Base-by-base conservation (phyloP, 257 asterid species). In the Haberlea rhodopensis region DNA sequence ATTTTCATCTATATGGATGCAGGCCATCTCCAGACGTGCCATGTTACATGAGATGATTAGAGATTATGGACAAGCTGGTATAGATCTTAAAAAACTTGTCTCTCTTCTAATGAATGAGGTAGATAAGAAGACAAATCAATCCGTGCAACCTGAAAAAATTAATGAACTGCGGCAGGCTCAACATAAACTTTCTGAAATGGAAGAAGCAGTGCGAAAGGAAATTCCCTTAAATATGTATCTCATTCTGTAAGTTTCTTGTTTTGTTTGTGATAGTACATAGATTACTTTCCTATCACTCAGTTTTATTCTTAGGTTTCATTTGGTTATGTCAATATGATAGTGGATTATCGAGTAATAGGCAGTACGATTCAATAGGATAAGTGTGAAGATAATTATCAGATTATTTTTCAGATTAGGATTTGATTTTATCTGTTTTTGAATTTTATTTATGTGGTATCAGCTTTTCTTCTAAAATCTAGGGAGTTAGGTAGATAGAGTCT, bases 11-110 rank as follows among this genome's bases (percentile, higher is more conserved):
- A 34, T 57, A 16, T 48, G 34, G 62, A 62, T 75, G 78, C 79
- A 92, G 97, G 97, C 99, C 57, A 78, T 89, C 65, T 86, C 97
- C 61, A 83, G 97, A 74, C 85, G 99, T 61, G 96, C 99, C 59
- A 53, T 75, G 31, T 69, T 85, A 34, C 85, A 78, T 46, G 95
- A 94, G 83, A 84, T 79, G 91, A 94, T 94, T 76, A 84, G 99
- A 75, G 96, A 94, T 74, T 84, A 85, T 68, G 89, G 84, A 70
- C 95, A 83, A 76, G 95, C 99, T 59, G 87, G 81, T 77, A 51
- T 76, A 24, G 99, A 94, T 86, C 86, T 89, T 74, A 87, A 76
- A 73, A 84, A 85, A 70, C 86, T 87, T 68, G 73, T 78, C 53
- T 74, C 82, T 66, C 84, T 94, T 71, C 89, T 87, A 71, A 75